A percentile compares a stretch with the other conserved stretches of the same genome.
These are phyloP conservation scores for Zygosaccharomyces sapae DNA, from an alignment of 1,139 yeast genomes.

Conservation along the genomic window DNA sequence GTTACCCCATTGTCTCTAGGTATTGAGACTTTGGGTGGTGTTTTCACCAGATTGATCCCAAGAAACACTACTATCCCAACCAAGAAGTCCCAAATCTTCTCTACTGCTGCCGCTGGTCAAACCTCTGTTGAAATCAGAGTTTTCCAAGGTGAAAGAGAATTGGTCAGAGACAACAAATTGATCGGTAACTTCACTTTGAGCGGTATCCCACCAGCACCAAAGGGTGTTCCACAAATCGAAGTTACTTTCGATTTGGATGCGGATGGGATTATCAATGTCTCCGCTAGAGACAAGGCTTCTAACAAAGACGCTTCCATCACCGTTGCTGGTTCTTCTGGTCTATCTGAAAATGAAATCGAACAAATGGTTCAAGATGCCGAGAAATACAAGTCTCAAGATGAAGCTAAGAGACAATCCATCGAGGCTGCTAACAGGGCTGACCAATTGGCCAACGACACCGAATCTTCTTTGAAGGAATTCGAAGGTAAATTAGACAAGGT, in stretches of 20 bases:
- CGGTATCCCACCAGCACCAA: constrained; percentile 98
- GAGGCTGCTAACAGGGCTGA: constrained; percentile 97
- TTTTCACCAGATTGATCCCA: constrained; percentile 93
- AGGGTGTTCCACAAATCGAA: constrained; percentile 99
- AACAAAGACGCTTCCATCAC: constrained; percentile 98
- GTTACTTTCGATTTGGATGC: constrained; percentile 98
- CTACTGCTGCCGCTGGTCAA: constrained; percentile 98
- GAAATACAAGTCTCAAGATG: constrained; percentile 94
- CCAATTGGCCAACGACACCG: constrained; percentile 94
- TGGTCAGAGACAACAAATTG: constrained; percentile 96
- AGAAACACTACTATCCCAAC: constrained; percentile 98
- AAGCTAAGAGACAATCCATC: constrained; percentile 89
- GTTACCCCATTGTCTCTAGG: constrained; percentile 97
- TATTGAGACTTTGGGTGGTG: constrained; percentile 99
- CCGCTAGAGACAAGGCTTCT: constrained; percentile 97
- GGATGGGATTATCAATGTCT: constrained; percentile 97
- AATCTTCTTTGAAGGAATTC: constrained; percentile 88
- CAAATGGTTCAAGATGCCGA: constrained; percentile 98
- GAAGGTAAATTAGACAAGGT: constrained; percentile 89
- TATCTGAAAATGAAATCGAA: constrained; percentile 93
- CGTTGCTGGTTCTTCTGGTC: constrained; percentile 97
- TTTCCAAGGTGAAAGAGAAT: constrained; percentile 99
- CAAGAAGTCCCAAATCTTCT: constrained; percentile 93
- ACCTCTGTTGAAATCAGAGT: constrained; percentile 98
- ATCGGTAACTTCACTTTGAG: constrained; percentile 95